Evolutionary conservation across 345 rosid species (phyloP).

Genomic region (Psidium guajava): DNA sequence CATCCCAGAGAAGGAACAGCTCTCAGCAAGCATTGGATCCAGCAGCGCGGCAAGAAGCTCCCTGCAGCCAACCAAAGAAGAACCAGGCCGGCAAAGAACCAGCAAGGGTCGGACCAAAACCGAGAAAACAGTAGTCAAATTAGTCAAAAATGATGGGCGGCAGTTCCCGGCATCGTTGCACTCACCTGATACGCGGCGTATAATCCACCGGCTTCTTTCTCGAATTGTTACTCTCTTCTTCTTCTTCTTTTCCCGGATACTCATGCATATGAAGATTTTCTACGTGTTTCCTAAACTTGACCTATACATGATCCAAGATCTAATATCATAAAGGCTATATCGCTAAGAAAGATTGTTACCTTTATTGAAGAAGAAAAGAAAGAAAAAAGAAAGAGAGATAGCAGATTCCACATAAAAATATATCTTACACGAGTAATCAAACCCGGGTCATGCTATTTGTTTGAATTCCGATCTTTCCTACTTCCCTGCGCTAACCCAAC

Average conservation of each 20-base stretch:
- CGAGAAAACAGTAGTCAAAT: no score
- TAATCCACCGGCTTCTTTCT: no score
- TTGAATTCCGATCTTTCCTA: not conserved
- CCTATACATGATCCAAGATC: rapidly evolving
- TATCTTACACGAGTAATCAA: not conserved
- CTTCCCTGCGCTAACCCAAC: not conserved
- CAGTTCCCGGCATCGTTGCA: no score
- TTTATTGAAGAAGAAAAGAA: not conserved
- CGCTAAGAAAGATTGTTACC: not conserved
- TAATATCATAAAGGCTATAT: not conserved
- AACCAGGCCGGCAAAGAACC: no score
- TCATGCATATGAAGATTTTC: not conserved
- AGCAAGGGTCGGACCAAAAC: no score
- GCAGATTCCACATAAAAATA: not conserved
- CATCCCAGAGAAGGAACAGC: no score
- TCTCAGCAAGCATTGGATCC: no score
- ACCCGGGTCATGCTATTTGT: not conserved
- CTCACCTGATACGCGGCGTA: no score
- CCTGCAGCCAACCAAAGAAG: no score
- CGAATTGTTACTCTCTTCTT: not conserved
- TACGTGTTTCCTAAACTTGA: not conserved
- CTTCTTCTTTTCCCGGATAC: not conserved
- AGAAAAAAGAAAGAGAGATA: not conserved
- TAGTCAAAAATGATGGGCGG: no score
- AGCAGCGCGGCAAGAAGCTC: no score